Percentiles rank a stretch among this genome's conserved stretches.
Conservation (phyloP, 306 rosid species). For the Sesbania bispinosa region DNA sequence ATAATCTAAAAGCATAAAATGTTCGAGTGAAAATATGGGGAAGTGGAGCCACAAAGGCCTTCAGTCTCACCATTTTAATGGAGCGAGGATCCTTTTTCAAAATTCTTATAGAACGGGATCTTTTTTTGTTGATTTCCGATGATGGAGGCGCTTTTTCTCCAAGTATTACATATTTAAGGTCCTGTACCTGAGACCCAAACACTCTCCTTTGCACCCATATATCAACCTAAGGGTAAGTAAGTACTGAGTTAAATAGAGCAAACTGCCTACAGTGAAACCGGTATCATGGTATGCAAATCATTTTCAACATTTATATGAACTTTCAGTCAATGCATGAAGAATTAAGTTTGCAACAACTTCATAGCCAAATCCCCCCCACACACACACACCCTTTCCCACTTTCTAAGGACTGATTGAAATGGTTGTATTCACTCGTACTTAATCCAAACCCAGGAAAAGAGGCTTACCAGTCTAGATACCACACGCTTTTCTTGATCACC, state of each 20-base stretch:
- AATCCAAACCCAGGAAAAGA: conserved; percentile 10
- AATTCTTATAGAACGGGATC: conserved; percentile 73
- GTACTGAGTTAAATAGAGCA: conserved; percentile 17
- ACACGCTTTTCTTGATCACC: conserved; percentile 57
- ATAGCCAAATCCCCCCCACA: neutral
- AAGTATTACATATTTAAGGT: conserved; percentile 64
- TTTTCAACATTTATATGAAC: conserved; percentile 1
- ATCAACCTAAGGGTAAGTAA: conserved; percentile 49
- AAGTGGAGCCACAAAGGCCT: neutral
- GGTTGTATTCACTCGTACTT: neutral
- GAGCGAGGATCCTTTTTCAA: conserved; percentile 83
- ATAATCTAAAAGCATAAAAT: neutral
- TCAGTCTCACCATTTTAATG: conserved; percentile 70
- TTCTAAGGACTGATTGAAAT: neutral
- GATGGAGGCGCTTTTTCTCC: conserved; percentile 78
- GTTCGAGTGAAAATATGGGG: neutral
- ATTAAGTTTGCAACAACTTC: neutral
- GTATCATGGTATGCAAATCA: conserved; percentile 18
- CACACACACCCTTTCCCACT: neutral
- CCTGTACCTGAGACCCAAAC: conserved; percentile 62
- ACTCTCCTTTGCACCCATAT: conserved; percentile 93
- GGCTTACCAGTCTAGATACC: conserved; percentile 71
- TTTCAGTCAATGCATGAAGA: neutral
- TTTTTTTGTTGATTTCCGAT: conserved; percentile 65
- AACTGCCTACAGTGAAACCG: conserved; percentile 1